These are phyloP conservation scores for Durio zibethinus DNA, from an alignment of 345 rosid genomes.

Conservation along the genomic window DNA sequence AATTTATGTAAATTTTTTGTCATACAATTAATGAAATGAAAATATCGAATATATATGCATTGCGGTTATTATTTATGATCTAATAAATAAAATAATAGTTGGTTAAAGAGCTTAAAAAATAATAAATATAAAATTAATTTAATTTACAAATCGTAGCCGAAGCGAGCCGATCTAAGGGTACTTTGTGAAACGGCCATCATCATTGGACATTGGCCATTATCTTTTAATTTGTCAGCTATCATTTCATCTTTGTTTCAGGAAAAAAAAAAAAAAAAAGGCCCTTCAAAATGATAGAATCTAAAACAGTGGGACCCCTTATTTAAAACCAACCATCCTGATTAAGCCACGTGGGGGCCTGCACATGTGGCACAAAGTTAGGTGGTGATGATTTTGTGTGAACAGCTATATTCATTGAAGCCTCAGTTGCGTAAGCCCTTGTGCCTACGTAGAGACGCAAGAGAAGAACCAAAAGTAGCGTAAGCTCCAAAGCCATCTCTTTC, in stretches of 20 bases:
- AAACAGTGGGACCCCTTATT: not conserved
- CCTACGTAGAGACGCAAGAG: constrained; percentile 29
- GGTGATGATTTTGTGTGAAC: constrained; percentile 18
- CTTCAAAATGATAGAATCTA: not conserved
- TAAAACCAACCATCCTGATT: not conserved
- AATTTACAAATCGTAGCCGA: not conserved
- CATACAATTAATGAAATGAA: no score
- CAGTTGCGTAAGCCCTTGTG: constrained; percentile 15
- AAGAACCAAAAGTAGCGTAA: constrained; percentile 38
- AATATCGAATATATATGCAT: no score
- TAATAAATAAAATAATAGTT: not conserved
- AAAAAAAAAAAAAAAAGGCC: not conserved
- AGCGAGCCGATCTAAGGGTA: not conserved
- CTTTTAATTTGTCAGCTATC: not conserved
- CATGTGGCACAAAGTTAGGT: constrained; percentile 7
- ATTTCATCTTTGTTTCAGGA: not conserved
- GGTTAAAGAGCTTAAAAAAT: not conserved
- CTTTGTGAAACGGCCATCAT: not conserved
- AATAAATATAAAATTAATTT: not conserved
- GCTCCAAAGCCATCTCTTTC: constrained; percentile 43
- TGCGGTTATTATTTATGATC: not conserved
- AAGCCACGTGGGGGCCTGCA: not conserved
- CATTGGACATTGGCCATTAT: not conserved
- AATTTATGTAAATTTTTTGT: no score
- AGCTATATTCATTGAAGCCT: constrained; percentile 3